Conservation (phyloP, 805 yeast species). For the Nakazawaea sp. region DNA sequence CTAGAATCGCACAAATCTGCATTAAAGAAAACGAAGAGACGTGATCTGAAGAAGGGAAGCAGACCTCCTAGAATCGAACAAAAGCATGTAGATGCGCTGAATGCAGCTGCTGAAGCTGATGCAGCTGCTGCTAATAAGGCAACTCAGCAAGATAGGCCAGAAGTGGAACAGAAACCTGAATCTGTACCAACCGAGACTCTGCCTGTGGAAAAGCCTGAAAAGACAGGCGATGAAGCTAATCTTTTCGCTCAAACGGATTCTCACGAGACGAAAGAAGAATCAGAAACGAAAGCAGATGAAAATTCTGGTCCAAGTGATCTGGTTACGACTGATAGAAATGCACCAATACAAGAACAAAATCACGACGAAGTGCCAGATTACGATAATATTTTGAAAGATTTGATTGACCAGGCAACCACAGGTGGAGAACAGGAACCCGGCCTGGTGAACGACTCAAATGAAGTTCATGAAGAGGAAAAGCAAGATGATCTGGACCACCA, state of each 20-base stretch:
- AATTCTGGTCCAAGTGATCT: background rate
- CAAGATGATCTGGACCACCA: background rate
- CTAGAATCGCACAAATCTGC: background rate
- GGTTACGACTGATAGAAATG: background rate
- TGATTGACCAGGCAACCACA: slow-evolving; percentile 9
- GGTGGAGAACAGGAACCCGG: background rate
- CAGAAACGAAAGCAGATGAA: background rate
- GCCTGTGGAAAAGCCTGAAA: background rate
- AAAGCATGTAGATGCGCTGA: slow-evolving; percentile 9
- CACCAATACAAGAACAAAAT: background rate
- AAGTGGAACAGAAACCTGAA: background rate
- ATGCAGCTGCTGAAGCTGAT: slow-evolving; percentile 2
- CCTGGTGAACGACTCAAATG: background rate
- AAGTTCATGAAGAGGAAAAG: background rate
- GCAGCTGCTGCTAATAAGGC: background rate
- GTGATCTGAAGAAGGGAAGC: background rate
- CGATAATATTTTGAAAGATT: slow-evolving; percentile 10
- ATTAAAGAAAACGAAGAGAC: background rate
- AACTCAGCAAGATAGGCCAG: background rate
- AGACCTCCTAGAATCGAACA: slow-evolving; percentile 10
- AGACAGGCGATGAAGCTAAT: slow-evolving; percentile 1
- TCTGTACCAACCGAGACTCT: background rate
- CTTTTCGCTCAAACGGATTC: slow-evolving; percentile 15
- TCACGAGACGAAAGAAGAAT: slow-evolving; percentile 11
- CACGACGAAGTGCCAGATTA: slow-evolving; percentile 10